Evolutionary conservation across 805 yeast genomes (phyloP).

Genomic region (Pichia manshurica): DNA sequence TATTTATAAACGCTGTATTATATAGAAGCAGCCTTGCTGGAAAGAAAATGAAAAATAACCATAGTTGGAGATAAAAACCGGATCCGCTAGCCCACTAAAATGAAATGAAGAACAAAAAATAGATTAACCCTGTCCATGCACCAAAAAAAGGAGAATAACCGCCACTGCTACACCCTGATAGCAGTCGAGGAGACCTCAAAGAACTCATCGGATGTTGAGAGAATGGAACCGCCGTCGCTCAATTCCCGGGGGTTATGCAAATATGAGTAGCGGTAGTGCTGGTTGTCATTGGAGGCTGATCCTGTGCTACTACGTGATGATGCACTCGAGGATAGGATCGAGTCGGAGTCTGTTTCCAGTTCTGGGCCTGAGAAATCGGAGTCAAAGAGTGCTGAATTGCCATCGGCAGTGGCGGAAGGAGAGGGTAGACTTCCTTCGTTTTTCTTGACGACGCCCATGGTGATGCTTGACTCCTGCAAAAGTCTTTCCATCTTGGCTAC

Average conservation of each 20-base stretch:
- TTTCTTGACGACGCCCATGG: slow-evolving; percentile 27
- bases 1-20: too few species aligned
- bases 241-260: too few species aligned
- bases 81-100: neutral
- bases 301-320: neutral
- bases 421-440: neutral
- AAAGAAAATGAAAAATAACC: too few species aligned
- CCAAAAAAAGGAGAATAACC: too few species aligned
- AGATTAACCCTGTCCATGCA: neutral
- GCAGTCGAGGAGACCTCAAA: slow-evolving; percentile 6
- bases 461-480: slow-evolving; percentile 53
- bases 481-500: slow-evolving; percentile 48
- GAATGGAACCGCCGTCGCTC: neutral
- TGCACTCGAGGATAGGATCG: neutral
- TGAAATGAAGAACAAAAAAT: neutral
- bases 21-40: too few species aligned
- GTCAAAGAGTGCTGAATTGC: neutral
- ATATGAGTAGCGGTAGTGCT: too few species aligned
- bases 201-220: slow-evolving; percentile 9
- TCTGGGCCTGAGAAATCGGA: neutral
- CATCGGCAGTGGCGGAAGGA: too few species aligned
- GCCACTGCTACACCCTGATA: slow-evolving; percentile 2
- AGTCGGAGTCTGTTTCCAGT: slow-evolving; percentile 1
- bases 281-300: too few species aligned
- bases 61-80: too few species aligned